Conservation (phyloP, 2,329 filamentous ascomycete species). For the Harringtonia aguacate region DNA sequence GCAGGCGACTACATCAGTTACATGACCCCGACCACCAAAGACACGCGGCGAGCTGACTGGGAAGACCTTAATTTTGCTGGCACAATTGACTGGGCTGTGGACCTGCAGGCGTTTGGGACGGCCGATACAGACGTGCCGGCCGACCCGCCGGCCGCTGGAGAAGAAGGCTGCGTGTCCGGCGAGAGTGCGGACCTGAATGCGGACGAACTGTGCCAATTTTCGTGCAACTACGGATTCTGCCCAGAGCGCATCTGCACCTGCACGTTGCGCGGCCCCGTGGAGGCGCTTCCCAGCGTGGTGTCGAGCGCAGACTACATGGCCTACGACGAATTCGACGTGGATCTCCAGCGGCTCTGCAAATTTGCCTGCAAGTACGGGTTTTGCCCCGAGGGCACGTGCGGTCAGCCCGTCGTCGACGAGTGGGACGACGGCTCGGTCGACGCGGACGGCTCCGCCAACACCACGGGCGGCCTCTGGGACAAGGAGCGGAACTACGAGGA, state of each 20-base stretch:
- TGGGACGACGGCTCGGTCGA: conserved; percentile 2
- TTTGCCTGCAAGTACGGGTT: conserved; percentile 13
- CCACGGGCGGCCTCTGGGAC: background rate
- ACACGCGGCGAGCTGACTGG: background rate
- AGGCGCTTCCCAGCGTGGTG: conserved; percentile 11
- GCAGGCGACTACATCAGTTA: background rate
- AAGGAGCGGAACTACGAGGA: background rate
- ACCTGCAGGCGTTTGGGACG: background rate
- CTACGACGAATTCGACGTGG: conserved; percentile 9
- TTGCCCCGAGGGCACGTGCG: conserved; percentile 11
- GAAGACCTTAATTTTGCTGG: conserved; percentile 4
- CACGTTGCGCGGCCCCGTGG: conserved; percentile 10
- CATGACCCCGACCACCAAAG: background rate
- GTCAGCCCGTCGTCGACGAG: background rate
- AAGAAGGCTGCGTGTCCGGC: background rate
- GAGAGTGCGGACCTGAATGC: background rate
- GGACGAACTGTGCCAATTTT: conserved; percentile 10
- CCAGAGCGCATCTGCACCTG: conserved; percentile 11
- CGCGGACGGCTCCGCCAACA: background rate
- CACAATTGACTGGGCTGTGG: conserved; percentile 6
- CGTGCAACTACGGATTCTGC: conserved; percentile 9
- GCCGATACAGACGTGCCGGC: background rate
- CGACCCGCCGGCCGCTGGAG: background rate
- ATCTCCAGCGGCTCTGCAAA: conserved; percentile 11
- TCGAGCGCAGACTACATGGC: conserved; percentile 6